Base-by-base conservation (phyloP, 2,329 filamentous ascomycete species). In the Ophiostoma sp. region DNA sequence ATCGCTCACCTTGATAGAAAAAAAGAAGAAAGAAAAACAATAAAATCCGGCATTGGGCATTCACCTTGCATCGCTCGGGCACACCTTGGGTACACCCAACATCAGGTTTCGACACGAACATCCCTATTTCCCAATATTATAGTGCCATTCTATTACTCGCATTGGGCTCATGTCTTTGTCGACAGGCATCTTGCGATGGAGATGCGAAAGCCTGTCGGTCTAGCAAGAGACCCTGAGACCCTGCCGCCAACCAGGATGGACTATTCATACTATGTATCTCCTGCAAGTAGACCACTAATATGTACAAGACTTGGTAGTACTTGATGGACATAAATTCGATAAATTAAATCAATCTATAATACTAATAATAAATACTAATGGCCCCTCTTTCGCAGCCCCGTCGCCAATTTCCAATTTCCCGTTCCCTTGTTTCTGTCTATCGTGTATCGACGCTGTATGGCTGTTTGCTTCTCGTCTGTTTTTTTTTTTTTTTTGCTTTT, bases 331-430 rank as follows among this genome's bases (percentile, higher is more conserved):
- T 27, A 54, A 41, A 41, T 23, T 54, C 23, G 6, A 57, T 57
- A 57, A 23, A 57, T 23, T 23, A 1, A 8, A 57, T 27, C 27
- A 54, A 57, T 27, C 5, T 2, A 41, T 41, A 41, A 41, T 41
- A 41, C 39, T 41, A 41, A 41, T 41, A 41, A 41, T 41, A 41
- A 4, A 48, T 48, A 48, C 44, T 48, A 31, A 13, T 10, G 33
- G 62, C 62, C 62, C 62, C 62, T 65, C 62, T 65, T 39, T 20
- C 33, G 62, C 62, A 65, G 62, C 62, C 62, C 62, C 62, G 62
- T 65, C 62, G 62, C 62, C 62, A 65, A 65, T 33, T 17, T 57
- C 52, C 52, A 65, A 65, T 33, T 33, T 57, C 52, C 52, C n/a
- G n/a, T 48, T 62, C 57, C 57, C 57, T 44, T 66, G 64, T 41